These are phyloP conservation scores for Ganoderma boninense DNA, from an alignment of 1,284 basidiomycete genomes.

Conservation along the genomic window DNA sequence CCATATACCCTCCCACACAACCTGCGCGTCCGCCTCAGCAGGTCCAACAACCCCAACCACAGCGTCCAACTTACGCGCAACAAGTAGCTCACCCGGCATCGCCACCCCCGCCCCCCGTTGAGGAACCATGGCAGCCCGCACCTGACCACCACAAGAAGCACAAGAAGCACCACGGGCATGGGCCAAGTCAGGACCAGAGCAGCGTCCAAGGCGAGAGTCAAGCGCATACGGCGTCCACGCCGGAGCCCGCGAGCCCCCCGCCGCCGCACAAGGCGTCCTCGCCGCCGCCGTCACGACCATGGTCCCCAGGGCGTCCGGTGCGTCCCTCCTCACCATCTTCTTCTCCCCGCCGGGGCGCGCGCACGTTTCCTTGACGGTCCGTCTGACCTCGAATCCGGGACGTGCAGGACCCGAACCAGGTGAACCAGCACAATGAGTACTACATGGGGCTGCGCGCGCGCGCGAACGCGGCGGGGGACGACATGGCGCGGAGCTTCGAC, in stretches of 20 bases:
- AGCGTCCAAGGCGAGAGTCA: constrained; percentile 3
- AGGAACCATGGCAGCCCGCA: constrained; percentile 20
- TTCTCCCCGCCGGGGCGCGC: background rate
- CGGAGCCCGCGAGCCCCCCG: constrained; percentile 15
- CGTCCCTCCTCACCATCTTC: background rate
- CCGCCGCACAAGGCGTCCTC: constrained; percentile 20
- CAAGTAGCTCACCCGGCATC: constrained; percentile 21
- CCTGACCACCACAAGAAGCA: constrained; percentile 30
- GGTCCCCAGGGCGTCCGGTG: constrained; percentile 30
- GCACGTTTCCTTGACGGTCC: background rate
- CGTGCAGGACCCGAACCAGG: constrained; percentile 63
- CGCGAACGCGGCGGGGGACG: constrained; percentile 77
- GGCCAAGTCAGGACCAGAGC: background rate
- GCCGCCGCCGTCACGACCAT: constrained; percentile 28
- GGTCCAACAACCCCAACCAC: constrained; percentile 18
- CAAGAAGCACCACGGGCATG: constrained; percentile 15
- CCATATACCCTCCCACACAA: constrained; percentile 28
- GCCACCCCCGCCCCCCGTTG: constrained; percentile 7
- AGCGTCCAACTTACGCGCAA: constrained; percentile 25
- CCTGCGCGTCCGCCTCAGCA: constrained; percentile 22
- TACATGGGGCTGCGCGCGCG: constrained; percentile 76
- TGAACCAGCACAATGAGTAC: constrained; percentile 75
- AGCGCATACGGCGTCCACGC: constrained; percentile 13
- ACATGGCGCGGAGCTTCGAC: constrained; percentile 77
- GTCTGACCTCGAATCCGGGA: background rate